A percentile compares a stretch with the other conserved stretches of the same genome.
These are phyloP conservation scores for Phellopilus nigrolimitatus DNA, from an alignment of 1,284 basidiomycete genomes.

Conservation along the genomic window DNA sequence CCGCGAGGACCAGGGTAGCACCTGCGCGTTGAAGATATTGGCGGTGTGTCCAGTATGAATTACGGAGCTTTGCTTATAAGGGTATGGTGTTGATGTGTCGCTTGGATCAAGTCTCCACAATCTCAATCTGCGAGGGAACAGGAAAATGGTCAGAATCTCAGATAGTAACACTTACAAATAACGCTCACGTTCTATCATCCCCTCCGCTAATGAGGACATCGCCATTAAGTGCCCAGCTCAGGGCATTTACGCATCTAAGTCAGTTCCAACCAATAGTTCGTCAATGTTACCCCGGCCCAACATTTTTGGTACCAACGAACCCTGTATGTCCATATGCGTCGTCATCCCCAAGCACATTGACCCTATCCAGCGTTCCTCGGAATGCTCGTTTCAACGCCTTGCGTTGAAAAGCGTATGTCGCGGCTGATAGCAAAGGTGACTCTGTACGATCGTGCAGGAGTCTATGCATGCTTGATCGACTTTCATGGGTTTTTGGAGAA, in stretches of 20 bases:
- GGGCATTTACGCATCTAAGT: constrained; percentile 75
- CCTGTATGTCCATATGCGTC: constrained; percentile 55
- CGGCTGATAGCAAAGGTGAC: constrained; percentile 5
- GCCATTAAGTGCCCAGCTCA: constrained; percentile 80
- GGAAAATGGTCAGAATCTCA: not conserved
- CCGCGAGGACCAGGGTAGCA: constrained; percentile 69
- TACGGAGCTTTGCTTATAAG: constrained; percentile 56
- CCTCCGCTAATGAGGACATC: constrained; percentile 72
- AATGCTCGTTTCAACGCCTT: constrained; percentile 6
- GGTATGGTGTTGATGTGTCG: constrained; percentile 41
- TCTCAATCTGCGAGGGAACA: constrained; percentile 44
- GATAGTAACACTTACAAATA: constrained; percentile 11
- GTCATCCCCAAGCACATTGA: constrained; percentile 61
- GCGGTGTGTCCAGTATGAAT: constrained; percentile 77
- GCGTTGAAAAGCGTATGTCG: not conserved
- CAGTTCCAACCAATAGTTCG: constrained; percentile 6
- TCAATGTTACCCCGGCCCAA: not conserved
- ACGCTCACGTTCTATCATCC: constrained; percentile 75
- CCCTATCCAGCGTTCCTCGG: constrained; percentile 38
- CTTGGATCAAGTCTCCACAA: constrained; percentile 59
- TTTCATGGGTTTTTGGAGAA: not conserved
- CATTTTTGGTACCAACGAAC: constrained; percentile 32
- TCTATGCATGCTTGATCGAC: constrained; percentile 4
- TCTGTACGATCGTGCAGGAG: constrained; percentile 6
- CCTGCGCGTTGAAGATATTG: constrained; percentile 87